Evolutionary conservation across 768 basidiomycete species (phyloP), one percentile per base, ranked within the genome.

Genomic region (Boletus huronensis): DNA sequence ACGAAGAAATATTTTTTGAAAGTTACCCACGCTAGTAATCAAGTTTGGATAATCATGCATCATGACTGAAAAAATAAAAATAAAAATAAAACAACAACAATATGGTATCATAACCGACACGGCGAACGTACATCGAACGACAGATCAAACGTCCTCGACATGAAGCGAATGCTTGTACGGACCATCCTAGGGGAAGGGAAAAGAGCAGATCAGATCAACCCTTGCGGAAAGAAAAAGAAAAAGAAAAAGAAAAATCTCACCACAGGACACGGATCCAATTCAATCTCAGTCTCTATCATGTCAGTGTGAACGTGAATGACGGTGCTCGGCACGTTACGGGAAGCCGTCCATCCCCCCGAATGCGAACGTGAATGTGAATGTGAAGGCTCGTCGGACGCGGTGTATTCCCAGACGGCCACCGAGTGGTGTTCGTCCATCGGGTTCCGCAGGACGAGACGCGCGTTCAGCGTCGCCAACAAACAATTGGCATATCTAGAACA

Each of bases 401-500:
- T 29, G 43, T 3, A 50, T 6, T 47, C 44, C 52, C 52, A 47
- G 25, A 47, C 44, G 21, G 44, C 44, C 25, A 50, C 40, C 10
- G 36, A 29, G 19, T 48, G 11, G 25, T 7, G 23, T 11, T 26
- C 6, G 36, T 49, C 46, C 16, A 31, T 19, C 32, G 23, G 16
- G 21, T 2, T 26, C 8, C 42, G 46, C 9, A 57, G 28, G 3
- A 40, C 14, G 23, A 42, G 47, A n/a, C 48, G 47, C 5, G 48
- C 49, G 25, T 61, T 53, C 11, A 57, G 46, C 11, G 48, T 57
- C 19, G 50, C 50, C 14, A 56, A 23, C 21, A 57, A 17, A 13
- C 59, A 60, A 46, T 60, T 60, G 29, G 58, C 58, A n/a, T 61
- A 57, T 6, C 59, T 54, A 23, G 39, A 17, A 38, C n/a, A n/a